These are phyloP conservation scores for Mercurialis annua DNA, from an alignment of 345 rosid genomes.

Conservation along the genomic window DNA sequence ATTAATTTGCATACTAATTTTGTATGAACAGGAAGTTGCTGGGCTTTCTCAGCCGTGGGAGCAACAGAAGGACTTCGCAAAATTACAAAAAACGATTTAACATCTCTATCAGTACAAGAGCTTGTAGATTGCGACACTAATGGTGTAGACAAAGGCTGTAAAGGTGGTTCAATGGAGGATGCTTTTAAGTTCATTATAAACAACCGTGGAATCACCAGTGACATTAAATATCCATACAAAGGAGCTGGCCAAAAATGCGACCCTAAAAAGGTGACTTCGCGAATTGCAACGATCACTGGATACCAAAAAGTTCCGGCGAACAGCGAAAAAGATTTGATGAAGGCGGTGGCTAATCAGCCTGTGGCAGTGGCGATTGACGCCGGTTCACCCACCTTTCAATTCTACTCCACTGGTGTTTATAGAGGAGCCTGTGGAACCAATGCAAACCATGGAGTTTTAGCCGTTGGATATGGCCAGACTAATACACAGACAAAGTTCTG, in stretches of 20 bases:
- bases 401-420: conserved; percentile 34
- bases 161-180: conserved; percentile 29
- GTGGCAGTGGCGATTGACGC: conserved; percentile 35
- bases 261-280: neutral
- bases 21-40: conserved; percentile 18
- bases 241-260: conserved; percentile 18
- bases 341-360: conserved; percentile 36
- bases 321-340: conserved; percentile 18
- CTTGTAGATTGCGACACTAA: conserved; percentile 20
- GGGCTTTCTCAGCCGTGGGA: conserved; percentile 31
- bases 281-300: conserved; percentile 21
- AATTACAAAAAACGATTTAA: conserved; percentile 4
- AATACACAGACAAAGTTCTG: conserved; percentile 30
- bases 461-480: conserved; percentile 31
- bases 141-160: conserved; percentile 26
- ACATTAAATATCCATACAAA: conserved; percentile 26
- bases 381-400: conserved; percentile 16
- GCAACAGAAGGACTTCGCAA: conserved; percentile 20
- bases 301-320: conserved; percentile 26
- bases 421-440: conserved; percentile 27
- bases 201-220: conserved; percentile 21
- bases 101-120: conserved; percentile 22
- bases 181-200: conserved; percentile 29
- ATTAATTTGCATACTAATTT: neutral
- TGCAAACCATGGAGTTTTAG: conserved; percentile 29